Base-by-base conservation (phyloP, 1,139 yeast species). In the Suhomyces anneliseae region DNA sequence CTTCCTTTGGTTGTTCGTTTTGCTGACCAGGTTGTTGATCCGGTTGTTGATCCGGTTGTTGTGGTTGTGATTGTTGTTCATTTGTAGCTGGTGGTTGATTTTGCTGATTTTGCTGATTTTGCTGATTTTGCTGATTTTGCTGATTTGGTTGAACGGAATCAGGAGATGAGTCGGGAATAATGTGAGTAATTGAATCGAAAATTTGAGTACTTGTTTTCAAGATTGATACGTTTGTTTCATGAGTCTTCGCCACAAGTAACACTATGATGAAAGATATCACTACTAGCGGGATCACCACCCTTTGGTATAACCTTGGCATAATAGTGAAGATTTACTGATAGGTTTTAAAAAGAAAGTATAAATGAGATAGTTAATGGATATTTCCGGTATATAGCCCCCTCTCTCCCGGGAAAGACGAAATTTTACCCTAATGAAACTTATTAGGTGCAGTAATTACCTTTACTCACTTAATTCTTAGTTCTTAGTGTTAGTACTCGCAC, bases 141-240 rank as follows among this genome's bases (percentile, higher is more conserved):
- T 26, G 31, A 19, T 19, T 19, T 36, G 10, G 12, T 19, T 19
- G 6, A 4, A 19, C 4, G 6, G 24, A 19, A 19, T 19, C 24
- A 26, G 42, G n/a, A 27, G 34, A 27, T 29, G 10, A 9, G 26
- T 29, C 32, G 27, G 43, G 44, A 27, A 57, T 43, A 27, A 56
- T 48, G 42, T 60, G 64, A 35, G 61, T 50, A 34, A 62, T 43
- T 2, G 62, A 53, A 45, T 60, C 65, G 39, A 64, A 50, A 14
- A 66, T 44, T 12, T 58, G 54, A 27, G 52, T 11, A 6, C 58
- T 51, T 14, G 51, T 44, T 38, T 41, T 42, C 40, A 42, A 19
- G 15, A 46, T 29, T 19, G 42, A 8, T 15, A 32, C 36, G 15
- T 36, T 24, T 11, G 46, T 40, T 19, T 43, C 37, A 29, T 38